phyloP scores from a whole-genome alignment of 495 filamentous ascomycete genomes.

The Aspergillus haitiensis region DNA sequence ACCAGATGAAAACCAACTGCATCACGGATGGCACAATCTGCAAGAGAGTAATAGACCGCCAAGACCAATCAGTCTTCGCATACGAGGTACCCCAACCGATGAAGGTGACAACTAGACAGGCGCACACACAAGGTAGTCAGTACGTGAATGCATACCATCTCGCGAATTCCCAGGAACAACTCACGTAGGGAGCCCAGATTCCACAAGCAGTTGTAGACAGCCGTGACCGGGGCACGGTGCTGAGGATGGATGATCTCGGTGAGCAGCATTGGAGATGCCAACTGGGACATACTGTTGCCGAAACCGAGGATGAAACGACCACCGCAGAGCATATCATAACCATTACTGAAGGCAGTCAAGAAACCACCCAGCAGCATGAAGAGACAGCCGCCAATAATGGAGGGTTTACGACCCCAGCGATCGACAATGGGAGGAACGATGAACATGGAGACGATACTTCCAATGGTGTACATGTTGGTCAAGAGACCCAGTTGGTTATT shows the following conservation, averaged over 20 bases:
- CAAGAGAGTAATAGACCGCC: slow-evolving; percentile 57
- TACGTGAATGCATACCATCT: too few relatives aligned
- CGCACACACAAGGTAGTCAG: slow-evolving; percentile 16
- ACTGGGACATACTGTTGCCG: not conserved
- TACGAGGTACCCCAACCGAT: not conserved
- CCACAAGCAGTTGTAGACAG: not conserved
- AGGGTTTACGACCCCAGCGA: not conserved
- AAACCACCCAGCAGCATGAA: not conserved
- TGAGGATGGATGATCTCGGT: not conserved
- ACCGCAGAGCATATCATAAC: not conserved
- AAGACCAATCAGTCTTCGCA: slow-evolving; percentile 39
- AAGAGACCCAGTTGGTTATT: not conserved
- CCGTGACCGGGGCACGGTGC: not conserved
- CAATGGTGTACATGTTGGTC: not conserved
- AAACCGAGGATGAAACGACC: not conserved
- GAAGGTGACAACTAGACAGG: slow-evolving; percentile 6
- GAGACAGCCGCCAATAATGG: not conserved
- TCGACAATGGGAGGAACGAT: not conserved
- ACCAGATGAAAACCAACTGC: slow-evolving; percentile 40
- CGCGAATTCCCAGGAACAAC: not conserved
- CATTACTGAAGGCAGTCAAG: not conserved
- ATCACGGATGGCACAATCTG: slow-evolving; percentile 54
- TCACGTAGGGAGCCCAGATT: not conserved
- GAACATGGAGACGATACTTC: not conserved
- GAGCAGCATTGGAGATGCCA: not conserved